These are phyloP conservation scores for Cercis canadensis DNA, from an alignment of 306 rosid species.

Conservation along the genomic window DNA sequence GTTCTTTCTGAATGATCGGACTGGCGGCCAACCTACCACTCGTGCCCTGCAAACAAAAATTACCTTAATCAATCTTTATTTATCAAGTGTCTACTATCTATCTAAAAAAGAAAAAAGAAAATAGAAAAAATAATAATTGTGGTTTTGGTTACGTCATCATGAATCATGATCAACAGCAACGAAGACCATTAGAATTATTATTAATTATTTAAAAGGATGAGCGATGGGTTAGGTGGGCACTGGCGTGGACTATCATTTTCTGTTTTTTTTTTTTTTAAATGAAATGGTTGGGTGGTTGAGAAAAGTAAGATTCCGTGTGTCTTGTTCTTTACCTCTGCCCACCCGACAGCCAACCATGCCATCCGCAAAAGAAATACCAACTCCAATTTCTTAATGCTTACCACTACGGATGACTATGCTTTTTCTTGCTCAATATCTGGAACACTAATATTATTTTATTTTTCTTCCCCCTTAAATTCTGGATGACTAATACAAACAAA, in stretches of 20 bases:
- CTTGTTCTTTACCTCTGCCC: conserved; percentile 65
- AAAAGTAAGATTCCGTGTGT: conserved; percentile 71
- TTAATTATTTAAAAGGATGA: too few relatives aligned
- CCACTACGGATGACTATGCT: neutral
- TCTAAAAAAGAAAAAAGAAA: too few relatives aligned
- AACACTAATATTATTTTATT: too few relatives aligned
- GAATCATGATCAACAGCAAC: too few relatives aligned
- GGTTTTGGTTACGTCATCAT: too few relatives aligned
- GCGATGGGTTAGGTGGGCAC: conserved; percentile 10
- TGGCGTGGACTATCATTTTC: conserved; percentile 24
- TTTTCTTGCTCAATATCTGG: neutral
- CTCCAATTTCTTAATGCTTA: neutral
- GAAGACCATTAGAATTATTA: too few relatives aligned
- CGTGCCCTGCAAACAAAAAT: conserved; percentile 72
- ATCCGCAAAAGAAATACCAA: conserved; percentile 44
- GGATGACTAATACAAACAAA: too few relatives aligned
- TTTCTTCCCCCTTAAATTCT: too few relatives aligned
- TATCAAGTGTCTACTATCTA: neutral
- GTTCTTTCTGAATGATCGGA: conserved; percentile 78
- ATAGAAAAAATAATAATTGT: too few relatives aligned
- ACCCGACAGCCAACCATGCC: conserved; percentile 75
- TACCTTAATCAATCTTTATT: too few relatives aligned
- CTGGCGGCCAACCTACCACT: conserved; percentile 98
- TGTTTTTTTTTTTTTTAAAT: neutral
- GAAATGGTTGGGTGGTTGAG: conserved; percentile 47